Percentiles rank a stretch among this genome's conserved stretches.
phyloP scores from a whole-genome alignment of 2,329 filamentous ascomycete genomes.

The Fusarium austroafricanum region DNA sequence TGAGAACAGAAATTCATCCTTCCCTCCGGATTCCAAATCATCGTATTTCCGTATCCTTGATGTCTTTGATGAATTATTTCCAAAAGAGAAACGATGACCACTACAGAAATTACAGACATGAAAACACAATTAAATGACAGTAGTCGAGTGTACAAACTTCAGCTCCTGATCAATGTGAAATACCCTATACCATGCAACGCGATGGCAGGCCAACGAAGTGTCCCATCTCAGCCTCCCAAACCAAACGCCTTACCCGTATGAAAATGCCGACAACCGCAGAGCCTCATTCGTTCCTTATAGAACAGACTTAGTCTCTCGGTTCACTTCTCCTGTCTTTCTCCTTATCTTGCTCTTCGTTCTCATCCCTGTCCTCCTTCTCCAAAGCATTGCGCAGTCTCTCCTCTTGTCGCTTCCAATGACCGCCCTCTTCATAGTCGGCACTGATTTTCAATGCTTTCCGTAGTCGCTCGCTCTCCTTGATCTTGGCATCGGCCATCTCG shows the following conservation, averaged over 20 bases:
- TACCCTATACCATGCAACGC: constrained; percentile 22
- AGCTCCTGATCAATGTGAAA: background rate
- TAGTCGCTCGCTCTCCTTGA: constrained; percentile 91
- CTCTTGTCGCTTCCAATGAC: constrained; percentile 87
- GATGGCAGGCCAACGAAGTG: background rate
- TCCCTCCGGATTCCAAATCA: too few species aligned
- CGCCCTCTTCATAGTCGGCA: constrained; percentile 85
- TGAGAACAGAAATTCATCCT: too few species aligned
- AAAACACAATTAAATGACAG: background rate
- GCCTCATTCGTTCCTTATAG: background rate
- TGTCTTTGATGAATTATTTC: too few species aligned
- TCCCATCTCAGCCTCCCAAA: background rate
- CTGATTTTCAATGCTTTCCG: constrained; percentile 88
- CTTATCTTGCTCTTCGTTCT: constrained; percentile 54
- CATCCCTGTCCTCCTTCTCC: constrained; percentile 53
- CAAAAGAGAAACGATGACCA: too few species aligned
- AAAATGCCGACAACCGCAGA: background rate
- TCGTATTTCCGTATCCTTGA: too few species aligned
- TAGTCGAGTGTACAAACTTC: background rate
- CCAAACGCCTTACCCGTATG: constrained; percentile 24
- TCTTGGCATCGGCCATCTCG: constrained; percentile 95
- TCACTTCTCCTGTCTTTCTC: constrained; percentile 54
- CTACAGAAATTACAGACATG: background rate
- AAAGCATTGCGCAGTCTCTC: constrained; percentile 67
- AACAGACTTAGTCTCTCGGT: constrained; percentile 17